Percentiles rank a stretch among this genome's conserved stretches.
These are phyloP conservation scores for Margaritispora aquatica DNA, from an alignment of 495 filamentous ascomycete species.

Conservation along the genomic window DNA sequence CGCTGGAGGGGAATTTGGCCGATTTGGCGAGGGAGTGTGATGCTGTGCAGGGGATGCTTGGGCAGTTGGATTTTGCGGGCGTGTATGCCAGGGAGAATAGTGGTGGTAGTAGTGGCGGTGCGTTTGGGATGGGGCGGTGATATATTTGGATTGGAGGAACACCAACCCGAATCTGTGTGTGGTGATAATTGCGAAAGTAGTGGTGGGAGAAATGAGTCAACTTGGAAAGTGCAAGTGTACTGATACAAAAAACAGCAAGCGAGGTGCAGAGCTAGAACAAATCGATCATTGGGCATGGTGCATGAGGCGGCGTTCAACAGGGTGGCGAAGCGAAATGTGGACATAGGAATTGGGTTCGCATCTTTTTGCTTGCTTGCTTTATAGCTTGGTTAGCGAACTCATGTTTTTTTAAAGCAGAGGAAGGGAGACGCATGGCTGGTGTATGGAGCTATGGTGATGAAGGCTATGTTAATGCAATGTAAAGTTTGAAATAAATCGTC, in stretches of 20 bases:
- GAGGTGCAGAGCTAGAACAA: too few relatives aligned
- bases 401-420: too few relatives aligned
- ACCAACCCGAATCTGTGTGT: not conserved
- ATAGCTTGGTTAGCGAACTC: too few relatives aligned
- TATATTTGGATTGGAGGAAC: not conserved
- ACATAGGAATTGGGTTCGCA: too few relatives aligned
- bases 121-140: not conserved
- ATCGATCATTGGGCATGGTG: too few relatives aligned
- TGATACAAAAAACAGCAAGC: not conserved
- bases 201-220: not conserved
- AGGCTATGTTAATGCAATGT: too few relatives aligned
- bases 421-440: too few relatives aligned
- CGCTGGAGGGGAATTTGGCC: constrained; percentile 71
- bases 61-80: constrained; percentile 49
- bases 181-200: not conserved
- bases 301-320: not conserved
- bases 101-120: too few relatives aligned
- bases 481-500: too few relatives aligned
- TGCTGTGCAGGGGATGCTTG: constrained; percentile 48
- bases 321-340: too few relatives aligned
- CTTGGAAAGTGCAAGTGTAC: not conserved
- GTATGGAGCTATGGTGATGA: too few relatives aligned
- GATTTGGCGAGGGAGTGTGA: constrained; percentile 83
- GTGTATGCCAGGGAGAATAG: constrained; percentile 29
- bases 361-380: too few relatives aligned